Conservation (phyloP, 148 eudicot species). For the Vaccinium vitisidaea region DNA sequence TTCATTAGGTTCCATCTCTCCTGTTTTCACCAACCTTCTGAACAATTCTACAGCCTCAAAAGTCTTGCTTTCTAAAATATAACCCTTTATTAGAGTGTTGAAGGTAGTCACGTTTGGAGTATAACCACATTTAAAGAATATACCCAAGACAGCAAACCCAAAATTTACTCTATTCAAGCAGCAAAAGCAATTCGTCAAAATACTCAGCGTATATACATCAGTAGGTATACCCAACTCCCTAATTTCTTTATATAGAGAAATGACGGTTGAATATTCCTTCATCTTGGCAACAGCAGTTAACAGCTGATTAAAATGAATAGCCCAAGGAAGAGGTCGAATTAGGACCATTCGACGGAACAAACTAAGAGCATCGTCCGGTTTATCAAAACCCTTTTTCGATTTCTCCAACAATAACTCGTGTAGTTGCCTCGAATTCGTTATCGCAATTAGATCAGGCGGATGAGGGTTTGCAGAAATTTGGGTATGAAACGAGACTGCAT, state of each 20-base stretch:
- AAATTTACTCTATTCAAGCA: neutral
- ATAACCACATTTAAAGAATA: constrained; percentile 16
- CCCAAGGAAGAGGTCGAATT: neutral
- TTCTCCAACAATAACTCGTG: too few relatives aligned
- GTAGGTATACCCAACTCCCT: too few relatives aligned
- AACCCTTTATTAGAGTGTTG: neutral
- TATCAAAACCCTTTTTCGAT: neutral
- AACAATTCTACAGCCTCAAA: too few relatives aligned
- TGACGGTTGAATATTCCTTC: neutral
- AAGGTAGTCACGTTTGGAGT: constrained; percentile 12
- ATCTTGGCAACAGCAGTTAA: neutral
- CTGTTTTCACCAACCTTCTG: too few relatives aligned
- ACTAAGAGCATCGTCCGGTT: constrained; percentile 2
- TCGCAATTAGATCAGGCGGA: too few relatives aligned
- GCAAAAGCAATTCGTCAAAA: constrained; percentile 7
- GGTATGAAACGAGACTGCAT: too few relatives aligned
- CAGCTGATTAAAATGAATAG: neutral
- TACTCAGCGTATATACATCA: neutral
- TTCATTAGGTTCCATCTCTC: too few relatives aligned
- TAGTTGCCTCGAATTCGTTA: too few relatives aligned
- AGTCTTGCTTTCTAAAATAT: neutral
- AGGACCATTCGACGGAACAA: neutral
- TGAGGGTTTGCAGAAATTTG: too few relatives aligned
- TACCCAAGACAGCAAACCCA: constrained; percentile 16
- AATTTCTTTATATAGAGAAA: neutral